phyloP scores from a whole-genome alignment of 1,139 yeast species.

The Suzukiozyma palmioleophila region DNA sequence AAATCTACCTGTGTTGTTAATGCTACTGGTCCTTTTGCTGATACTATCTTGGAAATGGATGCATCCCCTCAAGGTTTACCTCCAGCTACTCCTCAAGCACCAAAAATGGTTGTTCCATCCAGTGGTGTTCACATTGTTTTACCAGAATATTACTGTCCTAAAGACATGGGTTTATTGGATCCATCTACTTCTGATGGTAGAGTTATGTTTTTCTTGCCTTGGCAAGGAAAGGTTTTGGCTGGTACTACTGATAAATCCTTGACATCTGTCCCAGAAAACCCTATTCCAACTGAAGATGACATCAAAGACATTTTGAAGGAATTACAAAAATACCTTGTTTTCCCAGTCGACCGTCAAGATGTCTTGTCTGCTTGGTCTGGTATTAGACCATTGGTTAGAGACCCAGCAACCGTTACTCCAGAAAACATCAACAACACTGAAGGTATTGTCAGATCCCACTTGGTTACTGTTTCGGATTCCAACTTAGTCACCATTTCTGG shows the following conservation, averaged over 20 bases:
- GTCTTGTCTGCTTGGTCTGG: constrained; percentile 97
- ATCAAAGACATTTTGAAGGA: constrained; percentile 85
- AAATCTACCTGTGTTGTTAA: constrained; percentile 76
- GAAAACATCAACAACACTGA: constrained; percentile 55
- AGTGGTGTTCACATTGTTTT: constrained; percentile 90
- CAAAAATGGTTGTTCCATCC: constrained; percentile 89
- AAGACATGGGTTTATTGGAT: constrained; percentile 82
- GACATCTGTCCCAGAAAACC: constrained; percentile 73
- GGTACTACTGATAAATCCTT: constrained; percentile 92
- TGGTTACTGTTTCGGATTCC: constrained; percentile 65
- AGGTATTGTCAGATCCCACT: constrained; percentile 87
- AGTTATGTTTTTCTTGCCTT: constrained; percentile 94
- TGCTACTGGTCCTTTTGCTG: constrained; percentile 95
- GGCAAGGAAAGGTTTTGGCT: constrained; percentile 96
- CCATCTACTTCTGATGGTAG: constrained; percentile 94
- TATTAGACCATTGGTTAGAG: constrained; percentile 89
- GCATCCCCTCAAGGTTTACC: constrained; percentile 63
- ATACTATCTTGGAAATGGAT: constrained; percentile 82
- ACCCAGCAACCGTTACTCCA: constrained; percentile 59
- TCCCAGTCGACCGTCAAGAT: constrained; percentile 86
- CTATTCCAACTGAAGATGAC: constrained; percentile 85
- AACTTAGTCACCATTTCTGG: constrained; percentile 90
- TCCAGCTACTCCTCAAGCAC: constrained; percentile 42
- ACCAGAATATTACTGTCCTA: constrained; percentile 91
- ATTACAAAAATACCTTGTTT: constrained; percentile 82